A percentile compares a stretch with the other conserved stretches of the same genome.
phyloP scores from a whole-genome alignment of 495 filamentous ascomycete species.

The Daldinia caldariorum region DNA sequence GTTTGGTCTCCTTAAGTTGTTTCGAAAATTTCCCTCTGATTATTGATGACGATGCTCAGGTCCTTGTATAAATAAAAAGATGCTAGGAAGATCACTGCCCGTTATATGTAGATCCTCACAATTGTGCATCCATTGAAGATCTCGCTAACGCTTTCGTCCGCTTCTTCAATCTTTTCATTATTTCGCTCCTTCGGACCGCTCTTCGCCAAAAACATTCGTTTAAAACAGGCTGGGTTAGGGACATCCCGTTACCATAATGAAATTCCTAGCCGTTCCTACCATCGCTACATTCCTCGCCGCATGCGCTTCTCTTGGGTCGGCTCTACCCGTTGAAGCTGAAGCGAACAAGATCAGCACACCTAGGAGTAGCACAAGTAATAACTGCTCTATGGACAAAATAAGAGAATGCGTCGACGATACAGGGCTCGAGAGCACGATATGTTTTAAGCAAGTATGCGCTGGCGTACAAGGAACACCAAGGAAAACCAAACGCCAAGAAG shows the following conservation, averaged over 20 bases:
- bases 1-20: constrained; percentile 11
- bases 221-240: constrained; percentile 11
- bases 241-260: constrained; percentile 19
- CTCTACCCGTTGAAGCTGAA: constrained; percentile 21
- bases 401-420: constrained; percentile 36
- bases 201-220: constrained; percentile 25
- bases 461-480: constrained; percentile 6
- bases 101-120: constrained; percentile 34
- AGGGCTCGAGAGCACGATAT: constrained; percentile 38
- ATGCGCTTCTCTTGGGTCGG: constrained; percentile 22
- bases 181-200: constrained; percentile 15
- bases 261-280: constrained; percentile 26
- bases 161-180: constrained; percentile 20
- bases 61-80: constrained; percentile 32
- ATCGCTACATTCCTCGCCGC: constrained; percentile 20
- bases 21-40: constrained; percentile 3
- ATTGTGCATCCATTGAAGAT: constrained; percentile 30
- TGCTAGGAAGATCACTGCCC: constrained; percentile 28
- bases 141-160: constrained; percentile 30
- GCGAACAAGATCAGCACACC: constrained; percentile 4
- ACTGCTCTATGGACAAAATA: constrained; percentile 30
- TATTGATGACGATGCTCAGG: constrained; percentile 3
- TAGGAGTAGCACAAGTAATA: constrained; percentile 6
- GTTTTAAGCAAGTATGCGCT: constrained; percentile 36
- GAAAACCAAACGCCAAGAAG: constrained; percentile 33